These are phyloP conservation scores for Kokia cookei DNA, from an alignment of 441 rosid species.

Conservation along the genomic window DNA sequence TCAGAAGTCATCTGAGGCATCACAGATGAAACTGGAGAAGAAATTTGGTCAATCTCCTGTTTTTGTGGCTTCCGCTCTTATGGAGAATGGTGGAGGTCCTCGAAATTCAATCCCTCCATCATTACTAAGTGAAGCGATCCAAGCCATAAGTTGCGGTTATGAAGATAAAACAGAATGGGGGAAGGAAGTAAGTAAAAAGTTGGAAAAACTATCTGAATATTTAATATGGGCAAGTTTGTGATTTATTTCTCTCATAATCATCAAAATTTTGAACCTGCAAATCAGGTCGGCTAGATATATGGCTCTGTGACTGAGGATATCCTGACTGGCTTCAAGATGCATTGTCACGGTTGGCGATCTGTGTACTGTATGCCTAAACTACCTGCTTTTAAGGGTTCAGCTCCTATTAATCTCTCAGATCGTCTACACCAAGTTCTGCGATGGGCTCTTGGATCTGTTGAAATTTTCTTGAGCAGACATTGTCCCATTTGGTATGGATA, in stretches of 20 bases:
- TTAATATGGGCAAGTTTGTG: not conserved
- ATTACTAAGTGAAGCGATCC: constrained; percentile 70
- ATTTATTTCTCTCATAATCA: not conserved
- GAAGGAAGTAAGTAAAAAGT: constrained; percentile 53
- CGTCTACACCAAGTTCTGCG: constrained; percentile 79
- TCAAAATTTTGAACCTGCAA: not conserved
- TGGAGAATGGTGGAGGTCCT: constrained; percentile 64
- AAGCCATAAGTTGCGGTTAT: constrained; percentile 81
- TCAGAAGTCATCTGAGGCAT: constrained; percentile 41
- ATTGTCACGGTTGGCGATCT: constrained; percentile 78
- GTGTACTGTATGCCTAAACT: constrained; percentile 62
- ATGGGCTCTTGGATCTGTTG: constrained; percentile 84
- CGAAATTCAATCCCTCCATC: constrained; percentile 48
- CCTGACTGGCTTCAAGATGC: constrained; percentile 79
- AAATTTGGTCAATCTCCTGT: constrained; percentile 81
- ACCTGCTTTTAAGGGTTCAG: constrained; percentile 75
- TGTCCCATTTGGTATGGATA: constrained; percentile 79
- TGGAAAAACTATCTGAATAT: not conserved
- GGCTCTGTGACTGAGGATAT: constrained; percentile 80
- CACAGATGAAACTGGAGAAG: constrained; percentile 62
- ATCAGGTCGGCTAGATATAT: constrained; percentile 75
- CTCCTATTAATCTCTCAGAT: constrained; percentile 75
- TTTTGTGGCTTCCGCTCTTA: constrained; percentile 49
- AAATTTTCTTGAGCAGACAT: constrained; percentile 72
- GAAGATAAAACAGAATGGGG: constrained; percentile 92